Base-by-base conservation (phyloP, 169 alveolate genomes). In the Plasmodium malariae region DNA sequence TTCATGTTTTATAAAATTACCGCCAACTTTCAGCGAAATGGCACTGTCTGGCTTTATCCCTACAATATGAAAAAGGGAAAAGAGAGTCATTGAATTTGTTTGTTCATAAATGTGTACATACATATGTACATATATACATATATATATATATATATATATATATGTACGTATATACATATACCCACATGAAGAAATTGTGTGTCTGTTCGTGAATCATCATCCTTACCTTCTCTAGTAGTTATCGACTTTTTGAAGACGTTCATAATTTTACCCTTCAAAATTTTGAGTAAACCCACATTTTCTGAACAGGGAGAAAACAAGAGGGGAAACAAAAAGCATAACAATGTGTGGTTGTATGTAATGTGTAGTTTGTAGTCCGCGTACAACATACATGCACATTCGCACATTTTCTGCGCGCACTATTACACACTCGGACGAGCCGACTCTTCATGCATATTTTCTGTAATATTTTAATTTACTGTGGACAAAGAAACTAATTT, bases 11-110 rank as follows among this genome's bases (percentile, higher is more conserved):
- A n/a, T n/a, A n/a, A n/a, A n/a, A 9, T 76, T 76, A 76, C 88
- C 72, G 59, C 88, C 88, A 62, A 76, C 88, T 76, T 76, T 76
- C 28, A 76, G n/a, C 21, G 67, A 60, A 60, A 76, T 51, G 63
- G 74, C 67, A 51, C 88, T 76, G 40, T 76, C 88, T 51, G 88
- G 26, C 43, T 45, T 59, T 11, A 76, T 26, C 12, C 88, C 88
- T 76, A 55, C 14, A 26, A 4, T 30, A 37, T 17, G 28, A 70
- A 70, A 49, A 34, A 21, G 12, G 34, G 1, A 49, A 36, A 26
- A 28, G 21, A 26, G 32, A 21, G 43, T n/a, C 34, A 14, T 9
- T 48, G 36, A 2, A 67, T 19, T 12, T 3, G 26, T 55, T 14
- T 21, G 17, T 21, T 14, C 9, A 55, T 55, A 55, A 14, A 55